phyloP scores from a whole-genome alignment of 495 filamentous ascomycete species.

The Aspergillus ostianus region DNA sequence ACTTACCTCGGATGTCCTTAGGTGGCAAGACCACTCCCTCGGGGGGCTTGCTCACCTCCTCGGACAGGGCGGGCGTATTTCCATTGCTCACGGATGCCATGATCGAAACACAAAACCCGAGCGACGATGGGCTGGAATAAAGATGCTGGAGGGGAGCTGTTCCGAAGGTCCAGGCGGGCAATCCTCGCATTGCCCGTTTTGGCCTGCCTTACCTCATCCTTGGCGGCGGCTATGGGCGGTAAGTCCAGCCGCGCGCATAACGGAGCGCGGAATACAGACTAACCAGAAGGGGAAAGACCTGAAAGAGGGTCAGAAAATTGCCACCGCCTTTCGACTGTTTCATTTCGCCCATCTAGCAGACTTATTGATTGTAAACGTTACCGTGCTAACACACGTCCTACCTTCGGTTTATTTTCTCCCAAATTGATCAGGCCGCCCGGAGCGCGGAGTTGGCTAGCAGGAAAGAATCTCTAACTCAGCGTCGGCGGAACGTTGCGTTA shows the following conservation, averaged over 20 bases:
- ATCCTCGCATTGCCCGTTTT: neutral
- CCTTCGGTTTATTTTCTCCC: too few species aligned
- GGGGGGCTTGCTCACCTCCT: slow-evolving; percentile 70
- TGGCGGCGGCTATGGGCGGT: neutral
- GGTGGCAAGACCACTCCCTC: slow-evolving; percentile 83
- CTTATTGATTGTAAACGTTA: too few species aligned
- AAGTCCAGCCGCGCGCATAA: slow-evolving; percentile 10
- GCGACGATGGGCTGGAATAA: neutral
- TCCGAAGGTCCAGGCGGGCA: neutral
- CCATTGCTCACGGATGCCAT: slow-evolving; percentile 60
- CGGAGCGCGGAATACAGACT: neutral
- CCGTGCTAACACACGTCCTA: too few species aligned
- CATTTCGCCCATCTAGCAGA: too few species aligned
- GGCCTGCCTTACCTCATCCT: slow-evolving; percentile 6
- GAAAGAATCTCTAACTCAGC: too few species aligned
- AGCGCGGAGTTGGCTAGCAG: too few species aligned
- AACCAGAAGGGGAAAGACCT: neutral
- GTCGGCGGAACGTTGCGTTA: too few species aligned
- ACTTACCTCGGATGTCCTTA: slow-evolving; percentile 69
- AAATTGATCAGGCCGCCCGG: too few species aligned
- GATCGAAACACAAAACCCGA: slow-evolving; percentile 32
- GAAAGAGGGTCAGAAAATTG: too few species aligned
- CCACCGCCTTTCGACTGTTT: too few species aligned
- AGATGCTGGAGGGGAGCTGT: neutral
- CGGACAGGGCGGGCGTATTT: slow-evolving; percentile 44